Percentiles rank a stretch among this genome's conserved stretches.
Evolutionary conservation across 164 flowering plant species (phyloP).

Genomic region (Magnolia officinalis): DNA sequence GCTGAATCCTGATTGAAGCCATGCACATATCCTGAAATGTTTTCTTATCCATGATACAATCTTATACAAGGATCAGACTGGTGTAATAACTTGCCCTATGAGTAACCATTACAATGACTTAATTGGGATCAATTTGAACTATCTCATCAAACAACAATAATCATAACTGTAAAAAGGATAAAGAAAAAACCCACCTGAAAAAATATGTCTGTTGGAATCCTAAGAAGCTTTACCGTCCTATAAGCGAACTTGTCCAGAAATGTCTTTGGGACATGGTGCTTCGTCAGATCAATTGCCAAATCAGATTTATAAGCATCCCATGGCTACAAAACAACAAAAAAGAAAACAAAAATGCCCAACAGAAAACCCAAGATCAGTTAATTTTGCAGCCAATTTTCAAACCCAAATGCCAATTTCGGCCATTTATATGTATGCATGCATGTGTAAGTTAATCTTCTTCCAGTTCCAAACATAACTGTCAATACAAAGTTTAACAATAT

Average conservation of each 20-base stretch:
- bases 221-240: constrained; percentile 75
- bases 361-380: background rate
- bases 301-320: constrained; percentile 79
- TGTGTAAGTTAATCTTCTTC: background rate
- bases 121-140: background rate
- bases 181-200: constrained; percentile 50
- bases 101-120: background rate
- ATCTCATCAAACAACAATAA: background rate
- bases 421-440: background rate
- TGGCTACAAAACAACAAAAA: constrained; percentile 49
- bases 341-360: too few species aligned
- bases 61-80: background rate
- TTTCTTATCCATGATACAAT: background rate
- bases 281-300: constrained; percentile 67
- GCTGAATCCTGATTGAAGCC: too few species aligned
- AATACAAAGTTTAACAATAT: too few species aligned
- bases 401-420: background rate
- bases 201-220: constrained; percentile 81
- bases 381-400: background rate
- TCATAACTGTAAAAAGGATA: background rate
- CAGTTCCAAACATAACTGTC: background rate
- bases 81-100: too few species aligned
- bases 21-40: too few species aligned
- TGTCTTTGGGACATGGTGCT: constrained; percentile 84
- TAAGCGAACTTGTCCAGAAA: constrained; percentile 77